Conservation (phyloP, 2,329 filamentous ascomycete species). For the Apiospora sp. region DNA sequence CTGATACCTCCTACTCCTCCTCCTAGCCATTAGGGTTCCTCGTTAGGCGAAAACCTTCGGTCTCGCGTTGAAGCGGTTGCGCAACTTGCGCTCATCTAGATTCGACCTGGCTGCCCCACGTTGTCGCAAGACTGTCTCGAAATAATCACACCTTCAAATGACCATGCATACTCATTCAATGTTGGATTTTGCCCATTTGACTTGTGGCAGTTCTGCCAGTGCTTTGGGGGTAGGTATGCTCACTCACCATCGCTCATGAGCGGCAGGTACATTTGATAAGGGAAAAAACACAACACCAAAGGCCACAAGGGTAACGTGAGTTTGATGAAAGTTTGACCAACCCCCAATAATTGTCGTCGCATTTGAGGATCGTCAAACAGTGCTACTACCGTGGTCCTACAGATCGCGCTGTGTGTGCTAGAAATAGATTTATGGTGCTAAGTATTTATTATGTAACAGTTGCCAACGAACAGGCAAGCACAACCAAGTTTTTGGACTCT, state of each 20-base stretch:
- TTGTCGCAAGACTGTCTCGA: constrained; percentile 20
- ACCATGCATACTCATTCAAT: not conserved
- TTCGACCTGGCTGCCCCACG: not conserved
- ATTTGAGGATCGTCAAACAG: not conserved
- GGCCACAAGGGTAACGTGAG: constrained; percentile 5
- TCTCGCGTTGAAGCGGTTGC: not conserved
- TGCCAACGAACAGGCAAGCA: too few species aligned
- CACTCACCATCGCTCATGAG: not conserved
- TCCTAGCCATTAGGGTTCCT: not conserved
- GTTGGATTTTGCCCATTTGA: not conserved
- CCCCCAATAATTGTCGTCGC: not conserved
- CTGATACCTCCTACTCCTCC: not conserved
- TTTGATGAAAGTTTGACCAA: constrained; percentile 1
- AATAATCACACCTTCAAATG: not conserved
- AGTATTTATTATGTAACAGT: not conserved
- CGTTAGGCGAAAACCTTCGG: constrained; percentile 19
- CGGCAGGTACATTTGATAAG: not conserved
- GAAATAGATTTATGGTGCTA: not conserved
- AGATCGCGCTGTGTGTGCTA: not conserved
- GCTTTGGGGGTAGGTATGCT: not conserved
- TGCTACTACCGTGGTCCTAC: not conserved
- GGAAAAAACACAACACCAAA: not conserved
- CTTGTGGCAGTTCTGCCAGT: not conserved
- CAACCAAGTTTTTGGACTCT: too few species aligned
- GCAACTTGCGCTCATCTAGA: not conserved